Evolutionary conservation across 495 filamentous ascomycete genomes (phyloP), one percentile per base, ranked within the genome.

Genomic region (Haplographium delicatum): DNA sequence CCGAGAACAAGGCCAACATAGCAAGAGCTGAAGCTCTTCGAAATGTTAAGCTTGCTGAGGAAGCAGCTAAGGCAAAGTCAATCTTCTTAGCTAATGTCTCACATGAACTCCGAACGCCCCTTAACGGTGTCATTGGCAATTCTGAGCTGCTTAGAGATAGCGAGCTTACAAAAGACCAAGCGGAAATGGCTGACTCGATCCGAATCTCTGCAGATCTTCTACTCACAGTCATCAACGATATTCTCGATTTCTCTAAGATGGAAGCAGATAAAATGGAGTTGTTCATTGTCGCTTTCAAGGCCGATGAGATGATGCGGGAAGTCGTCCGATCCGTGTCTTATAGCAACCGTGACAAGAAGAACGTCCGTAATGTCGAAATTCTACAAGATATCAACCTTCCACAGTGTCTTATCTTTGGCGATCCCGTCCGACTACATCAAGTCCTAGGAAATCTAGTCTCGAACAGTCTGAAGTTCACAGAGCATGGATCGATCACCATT

Each of bases 251-350:
- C 62, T 93, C 88, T 25, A 89, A 93, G 62, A 81, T 96, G 62
- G 90, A 96, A 64, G 90, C 90, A 13, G 90, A 91, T 59, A 96
- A 95, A 71, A 93, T 96, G 87, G 88, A 89, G 64, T 83, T 95
- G 7, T 91, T 87, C 47, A 84, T 85, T 9, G 89, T 91, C 42
- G 87, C 88, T 1, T 78, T 95, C 56, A 91, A 86, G 48, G 75
- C 93, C 0, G 84, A 82, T 56, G 88, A 90, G 64, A 95, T 91
- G 51, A 88, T 95, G 47, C 80, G 79, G 5, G 89, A 95, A 61
- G 89, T 95, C 2, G 85, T 95, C 15, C 81, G 90, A 30, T 90
- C 90, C 2, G 76, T 88, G 11, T 84, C 86, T 11, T 95, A 88
- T 63, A 91, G 88, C 28, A 90, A 94, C 59, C 69, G 81, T 33